Base-by-base conservation (phyloP, 176 grass and related monocot species). In the bread wheat (Triticum aestivum) region DNA sequence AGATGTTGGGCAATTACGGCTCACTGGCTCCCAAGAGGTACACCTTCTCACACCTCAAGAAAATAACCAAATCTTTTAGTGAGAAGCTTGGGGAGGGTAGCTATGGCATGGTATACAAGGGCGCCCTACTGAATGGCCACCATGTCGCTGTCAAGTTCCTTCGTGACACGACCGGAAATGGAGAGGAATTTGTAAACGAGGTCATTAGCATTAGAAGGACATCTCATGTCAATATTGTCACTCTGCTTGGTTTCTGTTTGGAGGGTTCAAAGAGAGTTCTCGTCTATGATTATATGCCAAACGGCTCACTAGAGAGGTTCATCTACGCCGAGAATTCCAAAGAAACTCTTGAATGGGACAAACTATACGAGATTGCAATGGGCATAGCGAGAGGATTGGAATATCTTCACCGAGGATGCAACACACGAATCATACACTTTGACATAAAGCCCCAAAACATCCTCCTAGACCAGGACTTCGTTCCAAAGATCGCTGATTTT, bases 181-280 rank as follows among this genome's bases (percentile, higher is more conserved):
- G 77, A 51, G 83, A 86, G 21, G 83, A 89, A 38, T 89, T 89
- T 27, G 27, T 89, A 1, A 86, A 89, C 15, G 77, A 89, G 68
- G 88, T 89, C 13, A 47, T 81, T 9, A 86, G 88, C 44, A 47
- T 47, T 47, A 47, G 44, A 47, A 47, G 44, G 44, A 47, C 44
- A 47, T 47, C 44, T 2, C 68, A 89, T 86, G 77, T 89, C 20
- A 89, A 86, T 79, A 65, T 89, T 51, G 88, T 89, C 85, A 81
- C 44, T 41, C 69, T 71, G 69, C 69, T 71, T 4, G 69, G 69
- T 71, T 71, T 71, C 35, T 71, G 69, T 41, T 41, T 71, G 35
- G 69, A 71, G 18, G 69, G 69, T 23, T 41, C 69, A 71, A 41
- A 71, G 9, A 71, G 69, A 23, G 35, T 34, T 71, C 69, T 71